A percentile compares a stretch with the other conserved stretches of the same genome.
Evolutionary conservation across 441 rosid species (phyloP).

Genomic region (Croton setiger): DNA sequence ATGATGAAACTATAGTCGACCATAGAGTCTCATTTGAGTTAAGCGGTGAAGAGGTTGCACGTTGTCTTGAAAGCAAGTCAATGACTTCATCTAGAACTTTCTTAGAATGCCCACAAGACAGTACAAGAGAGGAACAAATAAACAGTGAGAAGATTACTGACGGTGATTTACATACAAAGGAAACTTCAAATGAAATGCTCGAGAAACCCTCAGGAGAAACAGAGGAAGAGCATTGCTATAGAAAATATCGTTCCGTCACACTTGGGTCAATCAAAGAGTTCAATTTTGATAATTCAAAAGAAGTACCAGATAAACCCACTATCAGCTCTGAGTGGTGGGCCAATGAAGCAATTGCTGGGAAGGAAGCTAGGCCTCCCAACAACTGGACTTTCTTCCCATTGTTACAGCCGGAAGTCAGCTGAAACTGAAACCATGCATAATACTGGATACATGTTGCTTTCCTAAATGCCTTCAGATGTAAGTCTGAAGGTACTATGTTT

Average conservation of each 20-base stretch:
- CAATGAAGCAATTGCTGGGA: conserved; percentile 66
- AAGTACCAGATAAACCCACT: conserved; percentile 44
- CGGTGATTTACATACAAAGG: conserved; percentile 21
- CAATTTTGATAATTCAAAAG: conserved; percentile 77
- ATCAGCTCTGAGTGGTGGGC: conserved; percentile 74
- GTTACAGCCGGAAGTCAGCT: conserved; percentile 78
- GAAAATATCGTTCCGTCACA: conserved; percentile 63
- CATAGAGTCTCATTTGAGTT: conserved; percentile 93
- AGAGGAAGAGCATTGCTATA: conserved; percentile 52
- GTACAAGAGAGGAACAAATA: conserved; percentile 26
- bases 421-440: conserved; percentile 27
- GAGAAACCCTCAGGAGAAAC: conserved; percentile 42
- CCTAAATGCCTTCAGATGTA: conserved; percentile 28
- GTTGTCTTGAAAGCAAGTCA: conserved; percentile 73
- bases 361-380: conserved; percentile 49
- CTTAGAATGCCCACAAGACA: conserved; percentile 37
- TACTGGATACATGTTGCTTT: conserved; percentile 8
- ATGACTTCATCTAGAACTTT: conserved; percentile 38
- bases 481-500: conserved; percentile 24
- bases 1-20: conserved; percentile 48
- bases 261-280: conserved; percentile 90
- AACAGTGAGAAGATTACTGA: conserved; percentile 34
- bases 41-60: conserved; percentile 93
- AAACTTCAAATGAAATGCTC: conserved; percentile 25
- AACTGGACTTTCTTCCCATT: conserved; percentile 89